Conservation (phyloP, 2,329 filamentous ascomycete species). For the Ceratocystis albifundus region DNA sequence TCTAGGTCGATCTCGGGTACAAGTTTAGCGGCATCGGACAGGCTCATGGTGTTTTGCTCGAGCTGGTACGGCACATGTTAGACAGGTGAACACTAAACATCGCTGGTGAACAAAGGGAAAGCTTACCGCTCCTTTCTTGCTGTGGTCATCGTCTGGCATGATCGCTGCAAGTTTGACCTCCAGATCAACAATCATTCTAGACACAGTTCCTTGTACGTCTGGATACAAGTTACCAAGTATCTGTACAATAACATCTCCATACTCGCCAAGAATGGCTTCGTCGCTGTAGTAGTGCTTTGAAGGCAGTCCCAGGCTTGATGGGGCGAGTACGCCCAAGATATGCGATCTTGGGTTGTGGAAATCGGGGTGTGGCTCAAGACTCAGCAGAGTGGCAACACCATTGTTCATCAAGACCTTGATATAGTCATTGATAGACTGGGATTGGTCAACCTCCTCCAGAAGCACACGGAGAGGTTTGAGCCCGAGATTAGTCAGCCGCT, state of each 20-base stretch:
- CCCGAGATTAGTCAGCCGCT: conserved; percentile 44
- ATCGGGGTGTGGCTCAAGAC: conserved; percentile 33
- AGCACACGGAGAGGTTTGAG: conserved; percentile 46
- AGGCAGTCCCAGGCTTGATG: conserved; percentile 46
- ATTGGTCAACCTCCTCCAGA: conserved; percentile 38
- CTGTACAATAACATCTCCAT: conserved; percentile 30
- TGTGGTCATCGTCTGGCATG: conserved; percentile 47
- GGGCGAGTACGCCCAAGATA: conserved; percentile 34
- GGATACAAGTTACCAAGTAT: conserved; percentile 29
- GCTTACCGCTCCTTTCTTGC: conserved; percentile 46
- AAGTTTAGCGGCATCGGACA: conserved; percentile 44
- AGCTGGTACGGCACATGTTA: neutral
- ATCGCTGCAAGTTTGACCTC: conserved; percentile 50
- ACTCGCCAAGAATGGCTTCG: conserved; percentile 40
- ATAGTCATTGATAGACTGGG: conserved; percentile 31
- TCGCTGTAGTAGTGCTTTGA: conserved; percentile 51
- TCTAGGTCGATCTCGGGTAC: conserved; percentile 46
- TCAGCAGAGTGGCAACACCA: conserved; percentile 34
- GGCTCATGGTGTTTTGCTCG: conserved; percentile 42
- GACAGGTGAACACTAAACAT: neutral
- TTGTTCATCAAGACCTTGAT: conserved; percentile 38
- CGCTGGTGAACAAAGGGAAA: neutral
- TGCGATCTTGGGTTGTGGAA: conserved; percentile 33
- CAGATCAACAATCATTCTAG: conserved; percentile 40
- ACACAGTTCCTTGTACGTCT: conserved; percentile 31